Conservation (phyloP, 352 stramenopile genomes). For the Pythium chondricola region DNA sequence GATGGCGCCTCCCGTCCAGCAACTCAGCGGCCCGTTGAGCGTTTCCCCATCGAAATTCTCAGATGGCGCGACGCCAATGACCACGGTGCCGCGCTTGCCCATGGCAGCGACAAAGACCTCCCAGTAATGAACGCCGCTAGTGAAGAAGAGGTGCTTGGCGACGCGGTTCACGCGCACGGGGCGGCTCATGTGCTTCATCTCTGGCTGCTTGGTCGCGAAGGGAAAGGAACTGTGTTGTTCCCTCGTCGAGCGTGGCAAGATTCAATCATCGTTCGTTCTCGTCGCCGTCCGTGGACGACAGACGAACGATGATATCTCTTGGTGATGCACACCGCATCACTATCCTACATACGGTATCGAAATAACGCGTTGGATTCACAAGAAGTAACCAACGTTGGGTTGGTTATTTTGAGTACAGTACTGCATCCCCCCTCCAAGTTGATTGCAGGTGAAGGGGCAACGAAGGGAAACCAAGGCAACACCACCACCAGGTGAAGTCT, state of each 20-base stretch:
- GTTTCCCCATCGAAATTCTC: conserved; percentile 19
- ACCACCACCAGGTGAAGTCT: too few relatives aligned
- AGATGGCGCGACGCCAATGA: conserved; percentile 27
- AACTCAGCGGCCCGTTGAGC: conserved; percentile 2
- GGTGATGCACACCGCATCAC: conserved; percentile 13
- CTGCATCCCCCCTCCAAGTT: too few relatives aligned
- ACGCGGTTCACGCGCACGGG: conserved; percentile 22
- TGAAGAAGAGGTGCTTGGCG: conserved; percentile 44
- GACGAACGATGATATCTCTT: neutral
- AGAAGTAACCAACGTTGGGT: neutral
- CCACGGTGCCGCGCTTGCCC: conserved; percentile 15
- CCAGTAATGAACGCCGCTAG: conserved; percentile 47
- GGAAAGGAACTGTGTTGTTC: too few relatives aligned
- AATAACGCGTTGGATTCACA: neutral
- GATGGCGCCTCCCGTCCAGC: conserved; percentile 19
- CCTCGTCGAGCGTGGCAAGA: too few relatives aligned
- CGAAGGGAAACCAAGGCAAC: too few relatives aligned
- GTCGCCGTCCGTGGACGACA: neutral
- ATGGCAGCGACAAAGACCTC: conserved; percentile 33
- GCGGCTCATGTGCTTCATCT: conserved; percentile 14
- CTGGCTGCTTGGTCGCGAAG: too few relatives aligned
- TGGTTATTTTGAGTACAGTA: neutral
- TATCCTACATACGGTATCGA: neutral
- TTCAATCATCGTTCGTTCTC: too few relatives aligned
- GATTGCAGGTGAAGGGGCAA: too few relatives aligned